phyloP scores from a whole-genome alignment of 148 eudicot species.

The Gaultheria prostrata region DNA sequence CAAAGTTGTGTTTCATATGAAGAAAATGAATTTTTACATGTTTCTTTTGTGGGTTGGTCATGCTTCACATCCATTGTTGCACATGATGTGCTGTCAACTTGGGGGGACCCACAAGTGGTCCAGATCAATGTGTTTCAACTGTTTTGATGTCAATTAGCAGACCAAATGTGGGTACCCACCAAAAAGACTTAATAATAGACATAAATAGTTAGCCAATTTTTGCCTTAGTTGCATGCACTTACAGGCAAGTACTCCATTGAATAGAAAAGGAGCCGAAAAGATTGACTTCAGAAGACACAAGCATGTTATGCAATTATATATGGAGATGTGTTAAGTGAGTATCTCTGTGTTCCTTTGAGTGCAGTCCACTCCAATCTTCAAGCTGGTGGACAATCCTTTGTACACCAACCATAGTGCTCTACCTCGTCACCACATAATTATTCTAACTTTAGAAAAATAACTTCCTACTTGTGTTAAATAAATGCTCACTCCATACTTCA shows the following conservation, averaged over 20 bases:
- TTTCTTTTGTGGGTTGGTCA: neutral
- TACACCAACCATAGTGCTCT: slow-evolving; percentile 22
- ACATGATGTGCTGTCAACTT: slow-evolving; percentile 16
- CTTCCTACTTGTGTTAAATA: neutral
- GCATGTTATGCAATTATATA: slow-evolving; percentile 20
- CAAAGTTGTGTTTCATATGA: neutral
- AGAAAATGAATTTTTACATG: neutral
- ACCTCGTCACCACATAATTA: neutral
- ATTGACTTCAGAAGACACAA: slow-evolving; percentile 42
- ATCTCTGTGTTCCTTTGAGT: slow-evolving; percentile 56
- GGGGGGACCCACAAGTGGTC: slow-evolving; percentile 10
- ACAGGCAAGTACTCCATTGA: slow-evolving; percentile 1
- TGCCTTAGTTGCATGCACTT: slow-evolving; percentile 17
- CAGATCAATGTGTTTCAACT: slow-evolving; percentile 8
- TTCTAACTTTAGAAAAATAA: neutral
- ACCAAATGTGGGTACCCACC: slow-evolving; percentile 20
- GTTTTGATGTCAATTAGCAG: slow-evolving; percentile 13
- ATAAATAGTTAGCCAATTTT: neutral
- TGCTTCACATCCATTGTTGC: slow-evolving; percentile 27
- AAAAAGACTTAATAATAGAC: neutral
- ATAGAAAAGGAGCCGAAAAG: slow-evolving; percentile 38
- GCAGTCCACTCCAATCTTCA: slow-evolving; percentile 61
- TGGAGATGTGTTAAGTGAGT: neutral
- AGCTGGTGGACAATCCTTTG: slow-evolving; percentile 21
- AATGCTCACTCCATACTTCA: neutral